A percentile compares a stretch with the other conserved stretches of the same genome.
phyloP scores from a whole-genome alignment of 805 yeast genomes.

The Metschnikowia sp. region DNA sequence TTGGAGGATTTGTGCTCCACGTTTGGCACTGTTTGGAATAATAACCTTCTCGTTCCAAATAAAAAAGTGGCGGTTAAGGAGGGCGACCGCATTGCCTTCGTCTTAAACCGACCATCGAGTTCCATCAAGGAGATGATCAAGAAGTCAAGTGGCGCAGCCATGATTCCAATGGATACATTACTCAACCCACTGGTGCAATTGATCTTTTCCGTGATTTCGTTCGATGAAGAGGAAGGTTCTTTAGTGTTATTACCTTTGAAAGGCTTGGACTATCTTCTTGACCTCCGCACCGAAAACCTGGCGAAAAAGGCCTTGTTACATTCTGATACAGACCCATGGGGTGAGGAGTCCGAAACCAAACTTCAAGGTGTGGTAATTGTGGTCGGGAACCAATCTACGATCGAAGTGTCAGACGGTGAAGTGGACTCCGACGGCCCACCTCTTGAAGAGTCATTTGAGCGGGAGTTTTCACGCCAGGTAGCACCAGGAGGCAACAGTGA shows the following conservation, averaged over 20 bases:
- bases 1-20: constrained; percentile 33
- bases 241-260: constrained; percentile 9
- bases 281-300: constrained; percentile 1
- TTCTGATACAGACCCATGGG: neutral
- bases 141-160: neutral
- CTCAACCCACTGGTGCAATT: constrained; percentile 13
- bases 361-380: neutral
- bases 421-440: constrained; percentile 4
- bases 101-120: constrained; percentile 30
- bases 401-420: neutral
- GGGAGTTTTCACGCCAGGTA: neutral
- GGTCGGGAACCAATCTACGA: neutral
- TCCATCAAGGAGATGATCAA: constrained; percentile 3
- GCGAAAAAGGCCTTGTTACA: neutral
- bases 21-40: constrained; percentile 37
- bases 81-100: constrained; percentile 35
- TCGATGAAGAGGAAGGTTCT: constrained; percentile 1
- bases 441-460: constrained; percentile 3
- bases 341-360: neutral
- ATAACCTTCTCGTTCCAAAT: constrained; percentile 22
- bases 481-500: no score
- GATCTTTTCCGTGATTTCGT: constrained; percentile 3
- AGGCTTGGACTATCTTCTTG: constrained; percentile 1
- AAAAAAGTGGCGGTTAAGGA: constrained; percentile 6
- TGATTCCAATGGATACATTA: constrained; percentile 8